Evolutionary conservation across 345 rosid genomes (phyloP), one percentile per base, ranked within the genome.

Genomic region (Kandelia obovata): DNA sequence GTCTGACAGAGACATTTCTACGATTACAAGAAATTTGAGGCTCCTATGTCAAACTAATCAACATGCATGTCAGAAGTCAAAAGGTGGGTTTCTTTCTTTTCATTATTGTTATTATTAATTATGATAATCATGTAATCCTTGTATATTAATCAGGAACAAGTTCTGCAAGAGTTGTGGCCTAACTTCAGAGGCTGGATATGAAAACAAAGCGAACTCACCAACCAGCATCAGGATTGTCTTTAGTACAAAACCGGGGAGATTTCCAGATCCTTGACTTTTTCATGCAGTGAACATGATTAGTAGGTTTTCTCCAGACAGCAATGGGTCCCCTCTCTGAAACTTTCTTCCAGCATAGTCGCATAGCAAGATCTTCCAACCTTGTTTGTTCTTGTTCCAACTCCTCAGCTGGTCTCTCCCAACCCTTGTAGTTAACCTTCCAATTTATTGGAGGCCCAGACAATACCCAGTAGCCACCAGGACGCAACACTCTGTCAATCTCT

Each of bases 391-490:
- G 61, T 25, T 84, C 75, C 64, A 87, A 76, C 46, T 83, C 88
- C 57, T 79, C 57, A 2, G 74, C 64, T 27, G 63, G 53, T 69
- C 73, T 78, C 77, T 83, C 67, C 88, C 88, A 83, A 49, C 82
- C 85, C 64, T 75, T 83, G 52, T 65, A 75, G 67, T 49, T 81
- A 49, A 43, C 70, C 71, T 23, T 75, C 87, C 88, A 80, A 78
- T 71, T 76, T 51, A 89, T 86, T 7, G 91, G 96, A 5, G 91
- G 96, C 43, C 92, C 96, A 23, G 91, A 87, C 17, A 89, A 70
- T 62, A 86, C 72, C 92, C 89, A 86, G 52, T 83, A 87, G 53
- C 96, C 92, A 71, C 81, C 89, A 4, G 89, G 92, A 32, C 90
- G 85, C 70, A 89, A 71, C 66, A 88, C 79, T 65, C 91, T 82